Percentiles rank a stretch among this genome's conserved stretches.
Evolutionary conservation across 371 early-diverging fungal genomes (phyloP).

Genomic region (Mucor velutinosus): DNA sequence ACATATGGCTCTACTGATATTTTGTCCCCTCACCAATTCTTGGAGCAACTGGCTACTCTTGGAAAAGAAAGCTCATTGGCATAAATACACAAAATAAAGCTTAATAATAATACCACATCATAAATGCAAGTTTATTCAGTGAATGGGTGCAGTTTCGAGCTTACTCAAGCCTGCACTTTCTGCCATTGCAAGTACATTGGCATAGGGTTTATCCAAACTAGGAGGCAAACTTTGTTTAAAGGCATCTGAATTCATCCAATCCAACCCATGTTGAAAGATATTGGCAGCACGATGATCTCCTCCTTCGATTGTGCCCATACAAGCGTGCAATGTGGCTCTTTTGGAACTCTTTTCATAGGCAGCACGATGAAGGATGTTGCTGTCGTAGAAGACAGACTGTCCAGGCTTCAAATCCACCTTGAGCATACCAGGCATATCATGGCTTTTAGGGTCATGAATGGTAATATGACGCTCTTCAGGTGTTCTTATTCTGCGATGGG

Average conservation of each 20-base stretch:
- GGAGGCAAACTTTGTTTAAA: conserved; percentile 43
- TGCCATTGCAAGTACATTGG: conserved; percentile 47
- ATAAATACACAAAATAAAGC: conserved; percentile 7
- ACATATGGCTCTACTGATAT: conserved; percentile 97
- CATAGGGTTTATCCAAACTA: conserved; percentile 39
- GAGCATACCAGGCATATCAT: conserved; percentile 51
- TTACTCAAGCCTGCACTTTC: conserved; percentile 29
- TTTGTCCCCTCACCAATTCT: conserved; percentile 81
- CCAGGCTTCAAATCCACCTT: conserved; percentile 52
- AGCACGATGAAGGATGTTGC: conserved; percentile 60
- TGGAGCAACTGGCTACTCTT: conserved; percentile 79
- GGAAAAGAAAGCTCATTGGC: conserved; percentile 41
- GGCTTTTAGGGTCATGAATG: conserved; percentile 51
- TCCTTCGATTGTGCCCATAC: conserved; percentile 57
- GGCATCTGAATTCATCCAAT: conserved; percentile 48
- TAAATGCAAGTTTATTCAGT: conserved; percentile 7
- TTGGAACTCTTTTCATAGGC: conserved; percentile 43
- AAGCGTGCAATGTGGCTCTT: conserved; percentile 57
- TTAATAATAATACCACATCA: not conserved
- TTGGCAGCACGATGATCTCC: conserved; percentile 53
- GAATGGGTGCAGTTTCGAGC: conserved; percentile 37
- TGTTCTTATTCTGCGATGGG: conserved; percentile 53
- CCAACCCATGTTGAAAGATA: conserved; percentile 58
- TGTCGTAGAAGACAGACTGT: conserved; percentile 66
- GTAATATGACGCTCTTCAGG: conserved; percentile 50